Base-by-base conservation (phyloP, 441 rosid genomes). In the Pelargonium australe region DNA sequence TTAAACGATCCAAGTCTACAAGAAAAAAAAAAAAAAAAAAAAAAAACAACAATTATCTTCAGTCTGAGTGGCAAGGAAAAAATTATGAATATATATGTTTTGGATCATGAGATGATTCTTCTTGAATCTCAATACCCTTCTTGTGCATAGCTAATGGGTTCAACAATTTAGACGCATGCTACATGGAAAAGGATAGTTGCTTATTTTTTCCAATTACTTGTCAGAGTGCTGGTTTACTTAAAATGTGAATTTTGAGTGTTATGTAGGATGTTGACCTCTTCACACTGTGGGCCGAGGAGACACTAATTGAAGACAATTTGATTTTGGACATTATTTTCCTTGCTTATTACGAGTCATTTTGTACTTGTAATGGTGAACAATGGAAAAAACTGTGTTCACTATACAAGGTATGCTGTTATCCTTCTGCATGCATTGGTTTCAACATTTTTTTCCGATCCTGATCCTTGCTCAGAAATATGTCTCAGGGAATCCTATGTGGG, bases 221-320 rank as follows among this genome's bases (percentile, higher is more conserved):
- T 68, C 34, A 64, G 31, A 47, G 63, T 66, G 55, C 70, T 68
- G 58, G 37, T 25, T 45, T 51, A 60, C 58, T 53, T 65, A 13
- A 43, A 6, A 67, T 73, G 62, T 66, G 14, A 51, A 55, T 66
- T 76, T 69, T 20, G 45, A 45, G 43, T 80, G 68, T 51, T 75
- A 69, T 64, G 53, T 73, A 92, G 99, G 93, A 88, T 81, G 84
- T 83, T 74, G 96, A 89, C 84, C 85, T 90, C 70, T 90, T 85
- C 79, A 85, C 89, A 70, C 75, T 92, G 77, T 95, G 99, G 98
- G 97, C 99, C 3, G 98, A 95, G 90, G 98, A 87, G 86, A 92
- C 82, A 61, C 81, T 95, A 41, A 83, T 80, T 41, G 99, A 95
- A 80, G 89, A 86, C 74, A 90, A 80, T 78, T 83, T 95, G 81